Base-by-base conservation (phyloP, 2,329 filamentous ascomycete species). In the Plenodomus biglobosus region DNA sequence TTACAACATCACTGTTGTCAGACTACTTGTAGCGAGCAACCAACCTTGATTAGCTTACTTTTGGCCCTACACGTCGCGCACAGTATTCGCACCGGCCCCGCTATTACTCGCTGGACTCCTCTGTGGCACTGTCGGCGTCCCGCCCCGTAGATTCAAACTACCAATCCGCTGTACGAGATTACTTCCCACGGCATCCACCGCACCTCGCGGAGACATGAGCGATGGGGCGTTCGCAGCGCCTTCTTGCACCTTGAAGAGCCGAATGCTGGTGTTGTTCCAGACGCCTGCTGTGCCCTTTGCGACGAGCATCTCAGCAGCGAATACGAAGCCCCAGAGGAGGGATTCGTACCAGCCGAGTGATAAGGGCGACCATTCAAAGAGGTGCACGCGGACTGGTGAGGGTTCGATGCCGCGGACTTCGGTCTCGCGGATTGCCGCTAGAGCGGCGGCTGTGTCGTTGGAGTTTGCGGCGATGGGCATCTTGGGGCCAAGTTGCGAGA, bases 301-400 rank as follows among this genome's bases (percentile, higher is more conserved):
- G 21, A 92, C 84, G 48, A 91, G 85, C 85, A 96, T 90, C 75
- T 99, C 94, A 62, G 85, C 86, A 21, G 88, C 85, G 69, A 96
- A 97, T 44, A 96, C 85, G 61, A 96, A 89, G 15, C 90, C 86
- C 94, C 94, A 99, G 8, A 99, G 79, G 11, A 97, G 78, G 4
- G 90, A 92, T 72, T 96, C 90, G 70, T 97, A 96, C 94, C 94
- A 97, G 40, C 92, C 92, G 42, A 97, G 79, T 0, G 90, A 88
- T 27, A 96, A 78, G 0, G 89, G 86, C 2, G 91, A 92, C 92
- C 92, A 97, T 73, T 96, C 90, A 64, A 97, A 97, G 13, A 90
- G 86, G 66, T 96, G 92, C 15, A 94, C 86, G 24, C 88, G 82
- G 43, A 90, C 80, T 0, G 87, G 79, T 1, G 85, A 85, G 1